Evolutionary conservation across 768 basidiomycete genomes (phyloP), one percentile per base, ranked within the genome.

Genomic region (Panaeolus cyanescens): DNA sequence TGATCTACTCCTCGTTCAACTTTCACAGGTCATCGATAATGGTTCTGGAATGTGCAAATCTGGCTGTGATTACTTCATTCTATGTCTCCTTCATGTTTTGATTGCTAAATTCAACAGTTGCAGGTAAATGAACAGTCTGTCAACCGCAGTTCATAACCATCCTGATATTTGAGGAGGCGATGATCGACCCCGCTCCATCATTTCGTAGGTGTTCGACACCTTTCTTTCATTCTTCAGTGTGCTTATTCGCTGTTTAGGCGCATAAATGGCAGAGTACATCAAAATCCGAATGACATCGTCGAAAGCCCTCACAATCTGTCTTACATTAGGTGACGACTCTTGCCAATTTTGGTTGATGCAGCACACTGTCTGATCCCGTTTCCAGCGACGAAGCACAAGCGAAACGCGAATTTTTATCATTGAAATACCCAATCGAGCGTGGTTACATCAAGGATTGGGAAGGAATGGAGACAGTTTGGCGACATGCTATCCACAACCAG

Each of bases 31-130:
- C 75, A 88, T 91, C 72, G 90, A 92, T 77, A 91, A 90, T 75
- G 93, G 92, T 71, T 96, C 94, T 71, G 95, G 94, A 77, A 96
- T 95, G 93, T 96, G 95, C 89, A 97, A 97, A 81, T 94, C 94
- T 85, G 95, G 95, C 78, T 92, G 90, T 91, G 74, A 66, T 88
- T 87, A 25, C 58, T 55, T 63, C 56, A n/a, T n/a, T n/a, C 93
- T 56, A 95, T 95, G 65, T 92, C 93, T 75, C 93, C 93, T 32
- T 64, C 40, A 55, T 65, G 39, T 65, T 59, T 68, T n/a, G n/a
- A n/a, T n/a, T n/a, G n/a, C n/a, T n/a, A n/a, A n/a, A n/a, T n/a
- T n/a, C n/a, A n/a, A n/a, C n/a, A 89, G 87, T 88, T 77, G 85
- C 87, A 81, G 88, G 87, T 86, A 80, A 69, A 56, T n/a, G n/a